phyloP scores from a whole-genome alignment of 208 protist species.

The Novymonas esmeraldas region DNA sequence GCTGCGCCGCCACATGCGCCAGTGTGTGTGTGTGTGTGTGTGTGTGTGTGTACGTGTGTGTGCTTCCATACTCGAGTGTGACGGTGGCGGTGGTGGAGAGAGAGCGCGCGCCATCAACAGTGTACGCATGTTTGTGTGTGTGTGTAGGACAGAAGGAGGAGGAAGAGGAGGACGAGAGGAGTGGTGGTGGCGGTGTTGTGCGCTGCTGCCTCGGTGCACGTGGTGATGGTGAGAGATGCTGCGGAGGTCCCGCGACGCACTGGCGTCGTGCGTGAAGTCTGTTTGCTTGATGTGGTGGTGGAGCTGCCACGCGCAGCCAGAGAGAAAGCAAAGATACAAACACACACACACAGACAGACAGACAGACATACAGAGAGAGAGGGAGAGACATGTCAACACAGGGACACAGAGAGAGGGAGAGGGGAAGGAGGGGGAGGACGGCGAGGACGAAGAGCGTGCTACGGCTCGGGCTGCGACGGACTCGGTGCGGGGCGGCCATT shows the following conservation, averaged over 20 bases:
- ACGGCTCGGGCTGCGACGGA: background rate
- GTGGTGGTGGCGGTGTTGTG: constrained; percentile 1
- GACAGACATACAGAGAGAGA: background rate
- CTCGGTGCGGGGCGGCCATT: constrained; percentile 7
- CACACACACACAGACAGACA: background rate
- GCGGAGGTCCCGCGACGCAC: no score
- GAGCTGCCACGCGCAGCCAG: background rate
- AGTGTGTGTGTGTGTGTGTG: background rate
- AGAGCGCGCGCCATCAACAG: no score
- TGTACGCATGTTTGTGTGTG: background rate
- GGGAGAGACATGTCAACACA: no score
- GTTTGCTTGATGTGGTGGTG: no score
- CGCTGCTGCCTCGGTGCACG: background rate
- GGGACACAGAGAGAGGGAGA: background rate
- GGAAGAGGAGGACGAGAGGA: background rate
- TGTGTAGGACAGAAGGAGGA: background rate
- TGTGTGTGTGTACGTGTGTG: background rate
- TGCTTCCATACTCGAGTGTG: background rate
- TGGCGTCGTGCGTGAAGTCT: no score
- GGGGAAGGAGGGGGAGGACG: background rate
- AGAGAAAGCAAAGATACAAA: background rate
- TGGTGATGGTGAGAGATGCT: background rate
- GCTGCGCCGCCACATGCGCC: background rate
- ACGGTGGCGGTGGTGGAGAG: background rate
- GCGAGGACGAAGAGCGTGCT: no score